Conservation (phyloP, 176 grass and related monocot species). For the Carex pumila region DNA sequence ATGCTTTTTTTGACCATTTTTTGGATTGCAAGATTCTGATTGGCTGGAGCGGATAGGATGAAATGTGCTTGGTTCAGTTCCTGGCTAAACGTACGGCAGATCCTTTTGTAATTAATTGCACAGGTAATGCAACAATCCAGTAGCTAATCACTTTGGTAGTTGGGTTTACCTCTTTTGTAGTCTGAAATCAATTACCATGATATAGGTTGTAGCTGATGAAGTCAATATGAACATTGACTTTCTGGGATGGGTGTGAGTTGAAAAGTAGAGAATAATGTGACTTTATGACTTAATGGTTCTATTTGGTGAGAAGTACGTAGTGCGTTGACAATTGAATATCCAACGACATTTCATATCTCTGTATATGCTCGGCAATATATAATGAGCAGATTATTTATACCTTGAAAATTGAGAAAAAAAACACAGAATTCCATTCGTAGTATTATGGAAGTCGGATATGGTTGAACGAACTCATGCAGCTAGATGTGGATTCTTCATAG, state of each 20-base stretch:
- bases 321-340: background rate
- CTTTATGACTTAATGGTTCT: background rate
- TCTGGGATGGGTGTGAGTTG: background rate
- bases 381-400: too few relatives aligned
- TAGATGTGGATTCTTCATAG: too few relatives aligned
- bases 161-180: background rate
- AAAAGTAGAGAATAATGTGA: background rate
- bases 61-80: background rate
- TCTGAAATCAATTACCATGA: background rate
- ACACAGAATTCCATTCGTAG: too few relatives aligned
- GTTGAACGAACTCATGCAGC: too few relatives aligned
- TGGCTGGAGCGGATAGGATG: conserved; percentile 17
- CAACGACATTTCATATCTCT: background rate
- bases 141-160: background rate
- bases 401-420: too few relatives aligned
- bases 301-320: background rate
- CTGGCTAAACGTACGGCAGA: background rate
- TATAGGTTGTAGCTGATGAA: background rate
- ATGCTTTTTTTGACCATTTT: conserved; percentile 49
- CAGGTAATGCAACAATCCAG: background rate
- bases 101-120: background rate
- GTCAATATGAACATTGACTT: background rate
- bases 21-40: conserved; percentile 77
- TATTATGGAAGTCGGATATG: too few relatives aligned
- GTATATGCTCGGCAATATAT: too few relatives aligned